Percentiles rank a stretch among this genome's conserved stretches.
Evolutionary conservation across 2,329 filamentous ascomycete species (phyloP).

Genomic region (Trichoderma arundinaceum): DNA sequence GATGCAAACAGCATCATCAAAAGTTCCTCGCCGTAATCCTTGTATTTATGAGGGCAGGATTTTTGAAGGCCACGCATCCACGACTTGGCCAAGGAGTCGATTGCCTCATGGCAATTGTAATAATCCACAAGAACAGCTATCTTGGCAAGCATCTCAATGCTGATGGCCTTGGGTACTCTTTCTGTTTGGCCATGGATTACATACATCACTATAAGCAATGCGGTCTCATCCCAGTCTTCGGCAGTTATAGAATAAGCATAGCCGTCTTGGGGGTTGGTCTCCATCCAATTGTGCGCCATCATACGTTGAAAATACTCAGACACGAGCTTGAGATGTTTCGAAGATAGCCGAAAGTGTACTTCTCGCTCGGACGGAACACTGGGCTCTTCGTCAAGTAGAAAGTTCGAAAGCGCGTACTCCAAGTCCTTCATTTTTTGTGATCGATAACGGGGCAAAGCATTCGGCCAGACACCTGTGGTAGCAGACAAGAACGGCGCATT

Average conservation of each 20-base stretch:
- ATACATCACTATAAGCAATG: slow-evolving; percentile 50
- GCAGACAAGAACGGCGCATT: not conserved
- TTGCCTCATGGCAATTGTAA: slow-evolving; percentile 50
- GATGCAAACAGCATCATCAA: slow-evolving; percentile 2
- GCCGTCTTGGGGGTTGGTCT: slow-evolving; percentile 6
- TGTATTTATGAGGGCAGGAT: not conserved
- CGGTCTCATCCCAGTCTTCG: slow-evolving; percentile 43
- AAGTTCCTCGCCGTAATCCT: not conserved
- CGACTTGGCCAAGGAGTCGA: slow-evolving; percentile 45
- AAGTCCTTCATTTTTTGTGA: not conserved
- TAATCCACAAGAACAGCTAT: slow-evolving; percentile 52
- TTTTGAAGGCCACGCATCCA: not conserved
- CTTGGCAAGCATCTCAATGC: slow-evolving; percentile 49
- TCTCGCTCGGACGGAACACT: not conserved
- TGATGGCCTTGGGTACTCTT: slow-evolving; percentile 46
- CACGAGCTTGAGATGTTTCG: slow-evolving; percentile 45
- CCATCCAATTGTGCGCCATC: slow-evolving; percentile 26
- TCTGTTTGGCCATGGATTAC: slow-evolving; percentile 51
- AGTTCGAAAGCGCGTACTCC: accelerated
- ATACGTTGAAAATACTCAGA: slow-evolving; percentile 38
- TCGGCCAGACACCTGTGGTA: not conserved
- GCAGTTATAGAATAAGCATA: slow-evolving; percentile 19
- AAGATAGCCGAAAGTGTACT: slow-evolving; percentile 39
- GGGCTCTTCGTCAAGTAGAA: too few species aligned
- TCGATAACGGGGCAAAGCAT: not conserved